These are phyloP conservation scores for Aspergillus japonicus DNA, from an alignment of 2,329 filamentous ascomycete genomes.

Conservation along the genomic window DNA sequence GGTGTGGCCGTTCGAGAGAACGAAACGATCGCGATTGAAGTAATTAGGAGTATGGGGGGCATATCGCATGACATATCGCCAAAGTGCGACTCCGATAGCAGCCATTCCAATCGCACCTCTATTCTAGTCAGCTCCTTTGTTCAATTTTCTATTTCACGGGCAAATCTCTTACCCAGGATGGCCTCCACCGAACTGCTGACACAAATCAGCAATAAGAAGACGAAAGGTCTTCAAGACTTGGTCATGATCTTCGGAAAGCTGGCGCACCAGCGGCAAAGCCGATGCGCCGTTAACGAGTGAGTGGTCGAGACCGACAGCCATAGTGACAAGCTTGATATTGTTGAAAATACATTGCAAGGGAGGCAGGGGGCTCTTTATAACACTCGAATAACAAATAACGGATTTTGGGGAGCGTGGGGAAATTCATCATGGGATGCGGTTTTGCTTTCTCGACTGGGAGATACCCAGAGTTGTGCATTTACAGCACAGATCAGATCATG, in stretches of 20 bases:
- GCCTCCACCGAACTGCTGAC: constrained; percentile 67
- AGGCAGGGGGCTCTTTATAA: constrained; percentile 7
- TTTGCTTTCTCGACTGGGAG: background rate
- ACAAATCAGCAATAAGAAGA: constrained; percentile 65
- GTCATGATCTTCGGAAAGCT: constrained; percentile 39
- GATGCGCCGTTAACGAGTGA: constrained; percentile 15
- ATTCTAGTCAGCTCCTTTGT: background rate
- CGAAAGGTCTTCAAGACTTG: constrained; percentile 61
- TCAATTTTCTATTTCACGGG: background rate
- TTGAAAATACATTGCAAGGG: background rate
- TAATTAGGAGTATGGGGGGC: constrained; percentile 39
- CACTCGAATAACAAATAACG: background rate
- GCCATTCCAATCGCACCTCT: constrained; percentile 51
- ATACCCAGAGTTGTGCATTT: background rate
- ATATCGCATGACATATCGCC: constrained; percentile 46
- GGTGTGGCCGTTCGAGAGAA: constrained; percentile 45
- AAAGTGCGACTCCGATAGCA: constrained; percentile 45
- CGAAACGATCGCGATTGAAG: constrained; percentile 47
- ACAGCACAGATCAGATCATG: background rate
- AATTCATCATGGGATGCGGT: background rate
- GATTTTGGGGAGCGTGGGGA: background rate
- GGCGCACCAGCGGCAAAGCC: constrained; percentile 21
- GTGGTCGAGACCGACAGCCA: constrained; percentile 15
- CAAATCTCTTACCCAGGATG: constrained; percentile 58
- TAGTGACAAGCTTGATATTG: constrained; percentile 14